phyloP scores from a whole-genome alignment of 352 stramenopile genomes.

The Peronospora belbahrii region DNA sequence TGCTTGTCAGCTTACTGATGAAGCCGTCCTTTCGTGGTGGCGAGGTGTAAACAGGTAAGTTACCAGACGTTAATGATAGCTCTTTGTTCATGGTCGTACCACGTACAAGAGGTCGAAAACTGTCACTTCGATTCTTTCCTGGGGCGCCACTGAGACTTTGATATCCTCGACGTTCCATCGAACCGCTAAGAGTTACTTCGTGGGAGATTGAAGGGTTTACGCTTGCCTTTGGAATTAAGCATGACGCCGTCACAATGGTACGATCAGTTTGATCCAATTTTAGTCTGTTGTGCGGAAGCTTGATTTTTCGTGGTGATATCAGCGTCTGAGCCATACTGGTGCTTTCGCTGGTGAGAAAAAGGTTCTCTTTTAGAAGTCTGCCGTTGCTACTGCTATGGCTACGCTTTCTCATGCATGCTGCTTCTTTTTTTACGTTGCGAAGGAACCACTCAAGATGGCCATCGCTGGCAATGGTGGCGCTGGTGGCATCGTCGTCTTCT shows the following conservation, averaged over 20 bases:
- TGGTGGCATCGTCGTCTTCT: constrained; percentile 16
- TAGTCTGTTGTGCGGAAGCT: constrained; percentile 7
- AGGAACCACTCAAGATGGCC: constrained; percentile 25
- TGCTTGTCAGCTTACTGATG: constrained; percentile 4
- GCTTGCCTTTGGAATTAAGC: constrained; percentile 10
- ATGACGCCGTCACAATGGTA: constrained; percentile 10
- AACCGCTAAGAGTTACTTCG: constrained; percentile 18
- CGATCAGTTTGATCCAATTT: neutral
- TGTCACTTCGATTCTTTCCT: constrained; percentile 15
- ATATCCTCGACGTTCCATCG: constrained; percentile 11
- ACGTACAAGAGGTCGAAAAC: constrained; percentile 24
- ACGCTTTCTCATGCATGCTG: constrained; percentile 8
- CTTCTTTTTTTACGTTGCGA: constrained; percentile 20
- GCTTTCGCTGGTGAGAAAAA: constrained; percentile 19
- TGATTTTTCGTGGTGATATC: constrained; percentile 29
- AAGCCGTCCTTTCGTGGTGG: constrained; percentile 8
- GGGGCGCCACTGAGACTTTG: constrained; percentile 14
- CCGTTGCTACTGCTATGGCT: constrained; percentile 16
- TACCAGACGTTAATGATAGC: constrained; percentile 4
- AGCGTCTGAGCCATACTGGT: constrained; percentile 33
- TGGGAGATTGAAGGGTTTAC: constrained; percentile 11
- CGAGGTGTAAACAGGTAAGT: constrained; percentile 9
- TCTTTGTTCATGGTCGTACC: constrained; percentile 28
- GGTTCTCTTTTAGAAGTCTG: constrained; percentile 14
- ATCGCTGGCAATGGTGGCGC: constrained; percentile 24